Evolutionary conservation across 2,329 filamentous ascomycete genomes (phyloP).

Genomic region (Fusarium drepaniforme): DNA sequence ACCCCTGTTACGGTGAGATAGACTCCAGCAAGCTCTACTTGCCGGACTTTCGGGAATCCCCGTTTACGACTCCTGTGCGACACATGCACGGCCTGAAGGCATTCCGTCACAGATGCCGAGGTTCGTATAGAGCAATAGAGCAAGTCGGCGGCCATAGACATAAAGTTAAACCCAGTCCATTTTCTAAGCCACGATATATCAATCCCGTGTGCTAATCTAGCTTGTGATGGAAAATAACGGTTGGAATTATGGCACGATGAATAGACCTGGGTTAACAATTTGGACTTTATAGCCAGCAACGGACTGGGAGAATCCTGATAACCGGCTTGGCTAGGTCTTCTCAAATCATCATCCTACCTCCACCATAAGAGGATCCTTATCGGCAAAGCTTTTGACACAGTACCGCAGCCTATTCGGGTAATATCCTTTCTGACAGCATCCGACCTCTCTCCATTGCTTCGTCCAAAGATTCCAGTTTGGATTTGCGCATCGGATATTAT

Average conservation of each 20-base stretch:
- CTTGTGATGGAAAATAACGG: too few relatives aligned
- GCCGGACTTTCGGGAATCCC: neutral
- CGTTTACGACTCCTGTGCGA: neutral
- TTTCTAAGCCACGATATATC: neutral
- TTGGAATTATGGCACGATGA: too few relatives aligned
- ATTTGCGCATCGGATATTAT: constrained; percentile 17
- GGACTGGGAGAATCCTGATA: too few relatives aligned
- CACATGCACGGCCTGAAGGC: neutral
- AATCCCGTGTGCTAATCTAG: too few relatives aligned
- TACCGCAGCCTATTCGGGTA: constrained; percentile 17
- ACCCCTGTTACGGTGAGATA: neutral
- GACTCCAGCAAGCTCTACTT: neutral
- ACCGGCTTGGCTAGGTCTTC: too few relatives aligned
- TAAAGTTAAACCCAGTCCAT: neutral
- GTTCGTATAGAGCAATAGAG: neutral
- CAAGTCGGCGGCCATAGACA: neutral
- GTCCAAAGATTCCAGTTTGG: constrained; percentile 25
- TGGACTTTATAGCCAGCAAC: too few relatives aligned
- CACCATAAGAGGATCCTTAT: neutral
- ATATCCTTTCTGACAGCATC: constrained; percentile 24
- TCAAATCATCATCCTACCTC: neutral
- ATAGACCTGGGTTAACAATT: too few relatives aligned
- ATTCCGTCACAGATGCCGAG: neutral
- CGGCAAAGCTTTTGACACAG: constrained; percentile 5
- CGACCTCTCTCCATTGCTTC: constrained; percentile 13